Conservation (phyloP, 2,329 filamentous ascomycete genomes). For the Thermoascus crustaceus region DNA sequence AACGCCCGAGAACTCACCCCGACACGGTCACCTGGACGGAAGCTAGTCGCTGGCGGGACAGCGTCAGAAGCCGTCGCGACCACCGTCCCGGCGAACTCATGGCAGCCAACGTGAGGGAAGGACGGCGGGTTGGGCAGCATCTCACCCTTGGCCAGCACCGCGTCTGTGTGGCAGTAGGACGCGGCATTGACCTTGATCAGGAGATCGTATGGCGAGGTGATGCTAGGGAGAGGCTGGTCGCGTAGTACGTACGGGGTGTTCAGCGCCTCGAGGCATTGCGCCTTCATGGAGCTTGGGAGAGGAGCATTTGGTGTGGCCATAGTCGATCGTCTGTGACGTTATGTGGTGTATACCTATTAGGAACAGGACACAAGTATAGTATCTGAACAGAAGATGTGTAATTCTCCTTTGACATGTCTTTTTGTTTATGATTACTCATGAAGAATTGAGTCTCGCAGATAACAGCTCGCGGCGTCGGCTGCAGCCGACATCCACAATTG, state of each 20-base stretch:
- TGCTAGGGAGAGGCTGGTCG: constrained; percentile 22
- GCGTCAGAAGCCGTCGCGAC: constrained; percentile 16
- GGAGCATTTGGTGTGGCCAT: background rate
- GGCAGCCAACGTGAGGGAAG: constrained; percentile 39
- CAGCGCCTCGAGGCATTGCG: constrained; percentile 14
- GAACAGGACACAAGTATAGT: background rate
- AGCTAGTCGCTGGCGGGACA: constrained; percentile 2
- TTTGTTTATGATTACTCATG: too few species aligned
- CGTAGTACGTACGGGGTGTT: constrained; percentile 14
- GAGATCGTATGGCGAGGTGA: constrained; percentile 37
- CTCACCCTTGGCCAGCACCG: constrained; percentile 27
- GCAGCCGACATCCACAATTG: too few species aligned
- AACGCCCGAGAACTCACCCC: constrained; percentile 5
- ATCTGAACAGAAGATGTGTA: too few species aligned
- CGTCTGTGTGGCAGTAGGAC: constrained; percentile 42
- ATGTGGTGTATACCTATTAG: background rate
- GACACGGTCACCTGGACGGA: constrained; percentile 8
- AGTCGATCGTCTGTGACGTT: background rate
- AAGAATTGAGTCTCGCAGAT: too few species aligned
- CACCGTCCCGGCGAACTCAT: constrained; percentile 41
- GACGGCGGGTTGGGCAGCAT: constrained; percentile 26
- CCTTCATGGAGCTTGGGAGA: constrained; percentile 12
- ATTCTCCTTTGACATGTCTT: too few species aligned
- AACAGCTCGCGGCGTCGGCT: too few species aligned
- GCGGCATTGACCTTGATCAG: constrained; percentile 41